Percentiles rank a stretch among this genome's conserved stretches.
Conservation (phyloP, 2,329 filamentous ascomycete genomes). For the Trematosphaeria pertusa region DNA sequence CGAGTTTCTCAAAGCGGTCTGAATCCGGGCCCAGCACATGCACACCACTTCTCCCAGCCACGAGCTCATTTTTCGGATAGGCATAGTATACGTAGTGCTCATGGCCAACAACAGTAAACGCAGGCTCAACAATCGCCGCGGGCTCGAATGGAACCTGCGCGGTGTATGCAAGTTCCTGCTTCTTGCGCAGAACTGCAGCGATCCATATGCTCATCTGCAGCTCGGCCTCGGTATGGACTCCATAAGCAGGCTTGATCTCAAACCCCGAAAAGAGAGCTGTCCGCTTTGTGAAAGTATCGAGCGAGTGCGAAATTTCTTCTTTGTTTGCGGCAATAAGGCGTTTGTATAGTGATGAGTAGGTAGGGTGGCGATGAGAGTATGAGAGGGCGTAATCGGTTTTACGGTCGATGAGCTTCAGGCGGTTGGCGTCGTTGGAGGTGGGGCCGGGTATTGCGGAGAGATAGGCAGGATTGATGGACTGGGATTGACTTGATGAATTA, state of each 20-base stretch:
- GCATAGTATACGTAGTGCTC: constrained; percentile 26
- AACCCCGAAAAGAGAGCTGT: constrained; percentile 25
- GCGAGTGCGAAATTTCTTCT: constrained; percentile 15
- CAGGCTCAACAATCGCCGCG: constrained; percentile 19
- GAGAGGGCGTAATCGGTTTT: constrained; percentile 27
- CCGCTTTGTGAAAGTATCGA: constrained; percentile 22
- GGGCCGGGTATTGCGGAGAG: constrained; percentile 19
- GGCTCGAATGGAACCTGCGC: constrained; percentile 12
- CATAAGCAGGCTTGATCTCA: constrained; percentile 21
- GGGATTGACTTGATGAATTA: constrained; percentile 22
- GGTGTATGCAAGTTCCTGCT: constrained; percentile 19
- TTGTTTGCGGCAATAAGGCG: constrained; percentile 16
- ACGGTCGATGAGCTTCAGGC: constrained; percentile 15
- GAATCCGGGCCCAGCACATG: constrained; percentile 24
- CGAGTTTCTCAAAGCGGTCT: constrained; percentile 22
- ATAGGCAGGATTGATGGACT: constrained; percentile 23
- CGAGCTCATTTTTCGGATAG: constrained; percentile 19
- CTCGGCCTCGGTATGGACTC: constrained; percentile 20
- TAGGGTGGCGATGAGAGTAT: constrained; percentile 24
- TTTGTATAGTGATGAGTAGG: constrained; percentile 23
- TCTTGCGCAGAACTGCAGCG: constrained; percentile 26
- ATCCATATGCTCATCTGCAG: constrained; percentile 28
- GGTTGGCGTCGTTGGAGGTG: constrained; percentile 9
- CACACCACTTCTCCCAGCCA: constrained; percentile 19
- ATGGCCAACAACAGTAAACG: constrained; percentile 24